A percentile compares a stretch with the other conserved stretches of the same genome.
phyloP scores from a whole-genome alignment of 2,329 filamentous ascomycete species.

The Pleomassaria siparia region DNA sequence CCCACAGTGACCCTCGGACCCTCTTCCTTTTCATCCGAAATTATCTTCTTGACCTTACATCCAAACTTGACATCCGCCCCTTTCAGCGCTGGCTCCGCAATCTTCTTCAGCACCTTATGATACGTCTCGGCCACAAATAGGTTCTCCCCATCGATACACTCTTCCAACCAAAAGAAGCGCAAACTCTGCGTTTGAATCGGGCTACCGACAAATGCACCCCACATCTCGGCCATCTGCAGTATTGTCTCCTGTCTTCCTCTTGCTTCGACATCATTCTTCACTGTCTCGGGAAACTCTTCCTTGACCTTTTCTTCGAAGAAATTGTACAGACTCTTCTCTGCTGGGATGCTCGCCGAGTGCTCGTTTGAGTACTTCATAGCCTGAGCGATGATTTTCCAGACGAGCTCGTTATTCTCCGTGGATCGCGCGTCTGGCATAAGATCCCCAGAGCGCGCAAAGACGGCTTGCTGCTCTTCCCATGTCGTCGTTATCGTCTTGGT shows the following conservation, averaged over 20 bases:
- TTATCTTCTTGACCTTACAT: constrained; percentile 49
- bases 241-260: constrained; percentile 51
- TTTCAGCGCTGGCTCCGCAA: constrained; percentile 60
- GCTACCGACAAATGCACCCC: constrained; percentile 72
- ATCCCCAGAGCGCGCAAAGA: constrained; percentile 60
- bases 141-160: constrained; percentile 73
- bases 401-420: constrained; percentile 48
- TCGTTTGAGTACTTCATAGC: constrained; percentile 69
- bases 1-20: constrained; percentile 42
- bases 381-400: constrained; percentile 69
- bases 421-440: constrained; percentile 49
- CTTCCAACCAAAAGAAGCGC: constrained; percentile 77
- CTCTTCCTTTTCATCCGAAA: constrained; percentile 18
- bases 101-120: constrained; percentile 58
- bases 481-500: constrained; percentile 58
- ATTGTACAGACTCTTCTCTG: constrained; percentile 56
- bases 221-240: constrained; percentile 62
- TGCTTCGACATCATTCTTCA: constrained; percentile 41
- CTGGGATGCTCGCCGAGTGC: constrained; percentile 55
- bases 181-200: constrained; percentile 66
- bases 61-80: constrained; percentile 58
- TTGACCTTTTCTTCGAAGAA: constrained; percentile 56
- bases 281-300: constrained; percentile 40
- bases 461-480: constrained; percentile 57
- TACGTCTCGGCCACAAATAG: constrained; percentile 65